phyloP scores from a whole-genome alignment of 352 stramenopile genomes.

The Phytophthora idaei region DNA sequence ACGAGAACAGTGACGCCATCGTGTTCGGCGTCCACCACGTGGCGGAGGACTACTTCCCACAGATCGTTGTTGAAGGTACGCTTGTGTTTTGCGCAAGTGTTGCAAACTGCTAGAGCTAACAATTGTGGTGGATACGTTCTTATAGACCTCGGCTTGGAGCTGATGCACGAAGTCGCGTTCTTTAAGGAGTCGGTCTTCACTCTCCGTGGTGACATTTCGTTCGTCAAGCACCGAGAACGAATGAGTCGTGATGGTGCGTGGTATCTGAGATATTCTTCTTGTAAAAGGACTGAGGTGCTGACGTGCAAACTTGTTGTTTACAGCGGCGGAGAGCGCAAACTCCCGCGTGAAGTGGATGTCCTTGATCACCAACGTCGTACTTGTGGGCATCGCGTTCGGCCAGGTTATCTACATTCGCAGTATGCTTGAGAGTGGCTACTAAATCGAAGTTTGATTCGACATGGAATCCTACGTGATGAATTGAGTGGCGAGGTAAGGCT shows the following conservation, averaged over 20 bases:
- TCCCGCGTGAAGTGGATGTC: constrained; percentile 86
- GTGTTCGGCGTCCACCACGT: constrained; percentile 67
- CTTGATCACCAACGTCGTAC: constrained; percentile 77
- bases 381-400: constrained; percentile 76
- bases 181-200: constrained; percentile 85
- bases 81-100: background rate
- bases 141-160: constrained; percentile 74
- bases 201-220: constrained; percentile 77
- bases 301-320: constrained; percentile 6
- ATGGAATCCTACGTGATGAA: constrained; percentile 1
- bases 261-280: background rate
- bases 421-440: constrained; percentile 82
- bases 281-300: constrained; percentile 1
- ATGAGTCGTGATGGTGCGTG: constrained; percentile 68
- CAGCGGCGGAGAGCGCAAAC: constrained; percentile 80
- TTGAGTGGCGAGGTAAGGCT: constrained; percentile 9
- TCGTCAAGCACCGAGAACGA: constrained; percentile 81
- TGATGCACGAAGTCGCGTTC: constrained; percentile 83
- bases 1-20: constrained; percentile 55
- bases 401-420: constrained; percentile 87
- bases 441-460: constrained; percentile 18
- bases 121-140: background rate
- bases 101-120: background rate
- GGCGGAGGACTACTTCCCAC: constrained; percentile 70
- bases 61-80: constrained; percentile 78